phyloP scores from a whole-genome alignment of 163 green algal species.

The Scenedesmus sp. region DNA sequence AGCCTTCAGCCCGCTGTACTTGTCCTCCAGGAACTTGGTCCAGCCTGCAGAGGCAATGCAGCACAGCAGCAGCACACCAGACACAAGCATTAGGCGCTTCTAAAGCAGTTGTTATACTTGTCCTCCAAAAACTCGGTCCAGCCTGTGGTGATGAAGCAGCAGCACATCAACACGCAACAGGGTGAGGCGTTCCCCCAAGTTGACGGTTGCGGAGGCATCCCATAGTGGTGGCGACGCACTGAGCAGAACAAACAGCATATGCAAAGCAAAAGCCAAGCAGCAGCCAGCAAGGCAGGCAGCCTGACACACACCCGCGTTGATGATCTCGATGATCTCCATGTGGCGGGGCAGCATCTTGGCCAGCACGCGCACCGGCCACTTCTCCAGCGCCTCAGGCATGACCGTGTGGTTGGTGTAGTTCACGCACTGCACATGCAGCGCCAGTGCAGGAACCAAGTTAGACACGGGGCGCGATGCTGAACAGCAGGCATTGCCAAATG shows the following conservation, averaged over 20 bases:
- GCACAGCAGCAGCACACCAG: neutral
- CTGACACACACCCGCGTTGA: slow-evolving; percentile 40
- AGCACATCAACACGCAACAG: no score
- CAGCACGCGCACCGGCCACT: slow-evolving; percentile 94
- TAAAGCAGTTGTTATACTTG: no score
- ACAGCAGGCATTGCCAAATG: neutral
- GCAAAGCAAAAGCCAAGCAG: neutral
- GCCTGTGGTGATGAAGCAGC: no score
- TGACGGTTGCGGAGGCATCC: no score
- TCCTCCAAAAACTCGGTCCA: no score
- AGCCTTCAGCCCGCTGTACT: slow-evolving; percentile 47
- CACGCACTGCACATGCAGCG: slow-evolving; percentile 69
- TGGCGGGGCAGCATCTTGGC: slow-evolving; percentile 96
- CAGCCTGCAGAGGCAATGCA: slow-evolving; percentile 21
- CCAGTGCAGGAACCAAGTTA: no score
- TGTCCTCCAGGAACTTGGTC: slow-evolving; percentile 57
- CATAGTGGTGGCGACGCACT: neutral
- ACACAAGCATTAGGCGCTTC: neutral
- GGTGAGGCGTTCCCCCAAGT: no score
- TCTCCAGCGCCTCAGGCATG: slow-evolving; percentile 96
- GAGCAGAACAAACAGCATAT: neutral
- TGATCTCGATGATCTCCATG: slow-evolving; percentile 93
- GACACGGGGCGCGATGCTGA: neutral
- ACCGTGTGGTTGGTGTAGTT: slow-evolving; percentile 99
- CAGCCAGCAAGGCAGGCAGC: neutral